Base-by-base conservation (phyloP, 306 rosid species). In the Mimosa pudica region DNA sequence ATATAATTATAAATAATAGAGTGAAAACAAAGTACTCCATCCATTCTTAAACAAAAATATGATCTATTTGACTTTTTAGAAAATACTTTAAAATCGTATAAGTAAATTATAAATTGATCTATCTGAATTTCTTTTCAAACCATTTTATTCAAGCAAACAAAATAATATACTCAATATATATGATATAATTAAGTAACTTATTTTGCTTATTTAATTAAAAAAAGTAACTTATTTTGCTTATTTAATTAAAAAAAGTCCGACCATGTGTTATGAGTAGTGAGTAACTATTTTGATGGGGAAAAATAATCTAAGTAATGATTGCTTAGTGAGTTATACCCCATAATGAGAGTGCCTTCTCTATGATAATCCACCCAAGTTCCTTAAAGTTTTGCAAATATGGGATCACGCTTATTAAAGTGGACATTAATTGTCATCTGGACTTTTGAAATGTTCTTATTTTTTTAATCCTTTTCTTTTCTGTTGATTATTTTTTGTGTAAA, bases 301-400 rank as follows among this genome's bases (percentile, higher is more conserved):
- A 48, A 81, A 81, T 42, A 72, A 38, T 35, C 30, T 10, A 75
- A 51, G n/a, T 58, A 47, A 73, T 77, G 11, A 80, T 76, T 58
- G 58, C 33, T 35, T 70, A 4, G 74, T 52, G 70, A 63, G 46
- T 1, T 71, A 65, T 20, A 45, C 13, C 54, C 60, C 76, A 71
- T 77, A 13, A 70, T 74, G 72, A 70, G 79, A 58, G 63, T 81
- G 81, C 75, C 71, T 70, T 81, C 35, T 70, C 70, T 57, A n/a
- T 35, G 16, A 58, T 60, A 73, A 60, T 83, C 79, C 80, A 74
- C 76, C 70, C 4, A 10, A 14, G 47, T 67, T 73, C 42, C 61
- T 47, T 60, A 70, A 78, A 54, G 61, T 54, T 54, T 54, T 55
- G 46, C 64, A 66, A 52, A 77, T 55, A 52, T 11, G 45, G 63